Evolutionary conservation across 805 yeast genomes (phyloP), one percentile per base, ranked within the genome.

Genomic region (Candida hispaniensis): DNA sequence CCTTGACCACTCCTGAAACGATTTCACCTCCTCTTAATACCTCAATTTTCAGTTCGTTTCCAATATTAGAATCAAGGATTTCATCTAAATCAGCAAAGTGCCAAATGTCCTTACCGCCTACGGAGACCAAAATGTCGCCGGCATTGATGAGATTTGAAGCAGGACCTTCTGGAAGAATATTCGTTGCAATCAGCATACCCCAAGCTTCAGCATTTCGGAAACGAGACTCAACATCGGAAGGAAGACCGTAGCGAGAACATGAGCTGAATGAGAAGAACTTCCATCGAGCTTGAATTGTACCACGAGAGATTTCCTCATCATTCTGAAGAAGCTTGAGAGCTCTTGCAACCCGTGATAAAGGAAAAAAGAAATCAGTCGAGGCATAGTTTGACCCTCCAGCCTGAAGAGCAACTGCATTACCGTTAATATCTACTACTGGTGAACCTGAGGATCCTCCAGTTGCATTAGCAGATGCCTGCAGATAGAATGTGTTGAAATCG

Each of bases 361-460:
- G 96, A 33, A 86, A 58, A 52, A 86, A 86, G 60, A 81, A 86
- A 59, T 86, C 96, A 0, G 95, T 86, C 0, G 95, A 81, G 1
- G 94, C 86, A 46, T 80, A 91, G 1, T 85, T 71, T 5, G 80
- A 72, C 3, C 96, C 96, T 50, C 96, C 96, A 2, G 96, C 96
- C 57, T 83, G 94, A 34, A 86, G 60, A 0, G 96, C 95, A 12
- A 86, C 81, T 0, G 88, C 94, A 49, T 73, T 58, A 3, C 95
- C 95, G 46, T 79, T 77, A 26, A 78, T 73, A 54, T 83, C 78
- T 2, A 86, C 93, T n/a, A 86, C 96, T 0, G 96, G 96, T 3
- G 94, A 82, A 6, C 96, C 96, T 30, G 91, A 77, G 3, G 94
- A 83, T 3, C 96, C 96, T 18, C 96, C 96, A 11, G 93, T 78